A percentile compares a stretch with the other conserved stretches of the same genome.
These are phyloP conservation scores for Podosphaera xanthii DNA, from an alignment of 2,329 filamentous ascomycete species.

Conservation along the genomic window DNA sequence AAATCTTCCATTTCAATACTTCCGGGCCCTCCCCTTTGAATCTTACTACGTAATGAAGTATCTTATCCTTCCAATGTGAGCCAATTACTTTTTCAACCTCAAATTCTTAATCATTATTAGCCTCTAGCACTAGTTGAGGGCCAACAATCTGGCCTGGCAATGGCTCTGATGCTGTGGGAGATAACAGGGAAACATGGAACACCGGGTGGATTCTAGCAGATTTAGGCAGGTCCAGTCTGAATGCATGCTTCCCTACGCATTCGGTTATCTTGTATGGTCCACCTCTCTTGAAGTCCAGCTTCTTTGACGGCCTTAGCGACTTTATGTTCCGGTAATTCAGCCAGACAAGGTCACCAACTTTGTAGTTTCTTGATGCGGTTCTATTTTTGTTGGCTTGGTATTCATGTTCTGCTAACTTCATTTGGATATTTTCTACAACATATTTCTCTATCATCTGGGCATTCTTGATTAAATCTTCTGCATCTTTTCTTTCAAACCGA, in stretches of 20 bases:
- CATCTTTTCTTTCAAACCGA: not conserved
- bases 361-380: not conserved
- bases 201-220: not conserved
- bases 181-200: not conserved
- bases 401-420: not conserved
- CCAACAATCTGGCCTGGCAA: not conserved
- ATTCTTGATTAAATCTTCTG: not conserved
- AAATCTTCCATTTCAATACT: too few species aligned
- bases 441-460: not conserved
- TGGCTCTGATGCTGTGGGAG: not conserved
- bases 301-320: not conserved
- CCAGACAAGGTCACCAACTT: not conserved
- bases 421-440: not conserved
- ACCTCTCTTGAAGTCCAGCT: too few species aligned
- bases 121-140: not conserved
- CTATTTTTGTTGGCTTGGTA: not conserved
- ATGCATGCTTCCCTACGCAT: not conserved
- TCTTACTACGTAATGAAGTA: too few species aligned
- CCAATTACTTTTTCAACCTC: too few species aligned
- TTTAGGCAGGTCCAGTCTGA: not conserved
- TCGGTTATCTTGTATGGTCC: too few species aligned
- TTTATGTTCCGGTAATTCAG: conserved; percentile 1
- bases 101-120: too few species aligned
- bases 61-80: too few species aligned
- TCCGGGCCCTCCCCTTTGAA: not conserved